These are phyloP conservation scores for Fimicolochytrium jonesii DNA, from an alignment of 192 early-diverging fungal genomes.

Conservation along the genomic window DNA sequence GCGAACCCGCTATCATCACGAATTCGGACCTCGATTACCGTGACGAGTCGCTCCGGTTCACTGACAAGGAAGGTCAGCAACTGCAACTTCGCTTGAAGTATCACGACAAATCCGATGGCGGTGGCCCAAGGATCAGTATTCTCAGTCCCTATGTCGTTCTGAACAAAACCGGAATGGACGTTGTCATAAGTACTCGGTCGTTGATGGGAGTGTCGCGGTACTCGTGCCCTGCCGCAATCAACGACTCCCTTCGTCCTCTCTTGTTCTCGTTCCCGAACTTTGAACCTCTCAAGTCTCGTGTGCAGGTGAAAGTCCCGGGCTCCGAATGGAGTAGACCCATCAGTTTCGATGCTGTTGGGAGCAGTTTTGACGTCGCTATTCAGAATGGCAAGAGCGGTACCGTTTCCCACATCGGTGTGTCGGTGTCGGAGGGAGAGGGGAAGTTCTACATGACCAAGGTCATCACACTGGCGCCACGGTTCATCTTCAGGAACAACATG, in stretches of 20 bases:
- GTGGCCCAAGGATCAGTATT: slow-evolving; percentile 81
- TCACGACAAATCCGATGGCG: slow-evolving; percentile 49
- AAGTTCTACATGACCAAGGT: slow-evolving; percentile 78
- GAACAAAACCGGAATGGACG: slow-evolving; percentile 83
- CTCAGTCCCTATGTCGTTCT: slow-evolving; percentile 91
- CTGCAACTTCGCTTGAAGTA: slow-evolving; percentile 55
- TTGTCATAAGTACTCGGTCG: slow-evolving; percentile 75
- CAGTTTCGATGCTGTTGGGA: slow-evolving; percentile 95
- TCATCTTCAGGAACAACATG: slow-evolving; percentile 80
- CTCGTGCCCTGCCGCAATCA: slow-evolving; percentile 58
- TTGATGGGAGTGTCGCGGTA: slow-evolving; percentile 71
- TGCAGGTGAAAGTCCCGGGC: slow-evolving; percentile 65
- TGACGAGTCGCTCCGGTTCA: slow-evolving; percentile 69
- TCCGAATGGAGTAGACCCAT: slow-evolving; percentile 84
- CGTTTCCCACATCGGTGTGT: slow-evolving; percentile 77
- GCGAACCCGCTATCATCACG: slow-evolving; percentile 84
- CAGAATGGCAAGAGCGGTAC: slow-evolving; percentile 44
- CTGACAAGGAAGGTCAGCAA: slow-evolving; percentile 59
- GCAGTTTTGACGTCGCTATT: slow-evolving; percentile 71
- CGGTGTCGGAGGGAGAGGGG: slow-evolving; percentile 82
- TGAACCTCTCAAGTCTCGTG: slow-evolving; percentile 75
- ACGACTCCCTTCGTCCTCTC: slow-evolving; percentile 51
- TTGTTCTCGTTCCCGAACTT: slow-evolving; percentile 92
- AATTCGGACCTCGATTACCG: slow-evolving; percentile 76
- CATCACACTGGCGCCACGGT: slow-evolving; percentile 86